Percentiles rank a stretch among this genome's conserved stretches.
phyloP scores from a whole-genome alignment of 2,329 filamentous ascomycete genomes.

The Pseudogymnoascus sp. region DNA sequence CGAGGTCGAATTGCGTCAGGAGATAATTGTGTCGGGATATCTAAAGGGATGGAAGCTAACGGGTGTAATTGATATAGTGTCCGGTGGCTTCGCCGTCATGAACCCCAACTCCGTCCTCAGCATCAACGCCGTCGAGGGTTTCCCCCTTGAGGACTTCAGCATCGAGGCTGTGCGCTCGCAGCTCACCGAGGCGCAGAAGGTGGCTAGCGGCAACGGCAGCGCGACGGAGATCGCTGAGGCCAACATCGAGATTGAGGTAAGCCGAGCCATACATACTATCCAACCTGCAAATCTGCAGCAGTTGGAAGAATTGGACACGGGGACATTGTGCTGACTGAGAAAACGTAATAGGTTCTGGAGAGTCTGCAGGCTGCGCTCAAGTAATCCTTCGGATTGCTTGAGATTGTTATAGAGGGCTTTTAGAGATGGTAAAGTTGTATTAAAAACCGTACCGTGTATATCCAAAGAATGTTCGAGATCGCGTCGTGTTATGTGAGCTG shows the following conservation, averaged over 20 bases:
- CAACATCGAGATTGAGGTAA: constrained; percentile 96
- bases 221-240: constrained; percentile 98
- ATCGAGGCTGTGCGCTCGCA: constrained; percentile 81
- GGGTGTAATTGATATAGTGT: constrained; percentile 54
- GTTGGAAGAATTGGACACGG: no score
- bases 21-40: not conserved
- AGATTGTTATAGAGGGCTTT: constrained; percentile 3
- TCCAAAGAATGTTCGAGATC: constrained; percentile 27
- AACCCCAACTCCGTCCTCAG: constrained; percentile 91
- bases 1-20: not conserved
- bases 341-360: constrained; percentile 62
- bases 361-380: constrained; percentile 74
- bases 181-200: constrained; percentile 92
- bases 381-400: constrained; percentile 46
- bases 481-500: not conserved
- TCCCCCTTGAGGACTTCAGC: constrained; percentile 92
- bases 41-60: constrained; percentile 13
- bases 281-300: not conserved
- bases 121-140: constrained; percentile 98
- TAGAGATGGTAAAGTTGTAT: constrained; percentile 19
- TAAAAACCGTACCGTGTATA: constrained; percentile 39
- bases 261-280: constrained; percentile 29
- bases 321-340: constrained; percentile 31
- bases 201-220: constrained; percentile 81
- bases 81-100: constrained; percentile 92